Evolutionary conservation across 208 protist genomes (phyloP), one percentile per base, ranked within the genome.

Genomic region (Crithidia sp.): DNA sequence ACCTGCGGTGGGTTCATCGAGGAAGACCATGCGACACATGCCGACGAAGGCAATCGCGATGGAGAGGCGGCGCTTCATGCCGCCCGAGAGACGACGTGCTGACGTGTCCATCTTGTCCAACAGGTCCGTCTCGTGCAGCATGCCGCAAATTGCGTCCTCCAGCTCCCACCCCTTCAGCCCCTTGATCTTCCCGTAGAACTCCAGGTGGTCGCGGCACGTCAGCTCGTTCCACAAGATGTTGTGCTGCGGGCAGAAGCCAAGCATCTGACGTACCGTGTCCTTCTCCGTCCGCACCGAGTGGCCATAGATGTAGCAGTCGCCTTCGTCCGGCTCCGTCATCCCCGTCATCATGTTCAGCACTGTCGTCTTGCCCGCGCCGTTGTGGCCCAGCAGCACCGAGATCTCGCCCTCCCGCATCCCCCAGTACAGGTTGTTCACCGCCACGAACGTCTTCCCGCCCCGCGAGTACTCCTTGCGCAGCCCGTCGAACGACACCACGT

Each of bases 151-250:
- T 2, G 73, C 59, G 12, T 75, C 17, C 36, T 91, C 76, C 39
- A 73, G 68, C 53, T 72, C 49, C 52, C 62, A 64, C 14, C 84
- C 84, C 9, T 49, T 52, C 41, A 96, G 61, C 19, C 94, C 96
- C 64, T 98, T 98, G 47, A 99, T 79, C 37, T 67, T 67, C 0
- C 73, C 91, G 76, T 87, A 99, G 67, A 94, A 98, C 70, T 83
- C 59, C 10, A 99, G 75, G 75, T 98, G 95, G 62, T 99, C 95
- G 7, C 67, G 41, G 41, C 84, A 88, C 40, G 92, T 98, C 47
- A 99, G 91, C 45, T 87, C 40, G 41, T 83, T 69, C 53, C 89
- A 84, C 58, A 95, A 82, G 44, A 81, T 74, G 39, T 79, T 75
- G 62, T 95, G 77, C 37, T 95, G 58, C 71, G 82, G 78, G 45